These are phyloP conservation scores for Sphaerulina musiva DNA, from an alignment of 2,329 filamentous ascomycete genomes.

Conservation along the genomic window DNA sequence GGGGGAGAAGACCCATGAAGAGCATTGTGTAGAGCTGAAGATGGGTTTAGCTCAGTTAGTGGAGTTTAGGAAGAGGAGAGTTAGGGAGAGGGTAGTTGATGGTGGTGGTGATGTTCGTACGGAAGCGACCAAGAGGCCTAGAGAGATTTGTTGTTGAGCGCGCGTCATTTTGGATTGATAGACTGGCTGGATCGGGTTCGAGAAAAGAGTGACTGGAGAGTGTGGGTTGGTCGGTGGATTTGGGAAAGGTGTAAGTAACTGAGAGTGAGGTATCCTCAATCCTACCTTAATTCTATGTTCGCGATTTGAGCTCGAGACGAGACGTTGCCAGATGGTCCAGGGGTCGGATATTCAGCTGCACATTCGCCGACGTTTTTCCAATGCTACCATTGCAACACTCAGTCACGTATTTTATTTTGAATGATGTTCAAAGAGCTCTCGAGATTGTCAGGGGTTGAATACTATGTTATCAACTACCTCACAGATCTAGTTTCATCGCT, in stretches of 20 bases:
- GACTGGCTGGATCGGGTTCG: not conserved
- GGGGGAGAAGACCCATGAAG: conserved; percentile 74
- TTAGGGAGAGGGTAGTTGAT: not conserved
- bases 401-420: too few relatives aligned
- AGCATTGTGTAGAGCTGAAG: conserved; percentile 78
- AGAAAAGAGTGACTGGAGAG: conserved; percentile 16
- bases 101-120: conserved; percentile 47
- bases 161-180: conserved; percentile 65
- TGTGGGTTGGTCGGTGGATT: not conserved
- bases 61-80: not conserved
- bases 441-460: too few relatives aligned
- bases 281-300: not conserved
- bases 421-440: too few relatives aligned
- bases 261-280: not conserved
- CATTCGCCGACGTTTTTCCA: too few relatives aligned
- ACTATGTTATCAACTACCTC: too few relatives aligned
- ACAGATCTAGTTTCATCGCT: too few relatives aligned
- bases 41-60: conserved; percentile 24
- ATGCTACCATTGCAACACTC: too few relatives aligned
- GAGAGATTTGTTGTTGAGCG: conserved; percentile 84
- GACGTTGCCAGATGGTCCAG: too few relatives aligned
- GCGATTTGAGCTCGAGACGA: too few relatives aligned
- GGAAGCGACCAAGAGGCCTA: conserved; percentile 79
- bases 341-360: not conserved
- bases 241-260: not conserved